Evolutionary conservation across 352 stramenopile genomes (phyloP).

Genomic region (Phytopythium helicoides): DNA sequence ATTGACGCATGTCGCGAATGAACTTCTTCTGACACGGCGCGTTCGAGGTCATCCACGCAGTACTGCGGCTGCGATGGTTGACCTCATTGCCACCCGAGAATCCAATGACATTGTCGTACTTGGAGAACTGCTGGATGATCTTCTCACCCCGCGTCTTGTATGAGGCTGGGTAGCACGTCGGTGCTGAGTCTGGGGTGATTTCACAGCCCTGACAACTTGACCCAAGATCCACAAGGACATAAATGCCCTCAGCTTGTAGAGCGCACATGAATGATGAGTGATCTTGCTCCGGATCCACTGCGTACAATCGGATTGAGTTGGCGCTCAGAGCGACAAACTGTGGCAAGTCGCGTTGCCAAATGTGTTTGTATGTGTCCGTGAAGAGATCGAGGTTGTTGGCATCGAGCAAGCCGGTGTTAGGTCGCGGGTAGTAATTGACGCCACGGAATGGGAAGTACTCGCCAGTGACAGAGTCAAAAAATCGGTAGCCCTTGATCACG

Average conservation of each 20-base stretch:
- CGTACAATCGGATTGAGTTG: slow-evolving; percentile 83
- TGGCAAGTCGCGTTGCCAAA: slow-evolving; percentile 70
- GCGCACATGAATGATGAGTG: slow-evolving; percentile 88
- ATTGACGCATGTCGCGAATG: slow-evolving; percentile 82
- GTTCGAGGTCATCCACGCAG: slow-evolving; percentile 43
- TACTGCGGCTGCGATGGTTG: slow-evolving; percentile 57
- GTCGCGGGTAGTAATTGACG: slow-evolving; percentile 86
- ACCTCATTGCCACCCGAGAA: slow-evolving; percentile 83
- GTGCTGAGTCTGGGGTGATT: slow-evolving; percentile 51
- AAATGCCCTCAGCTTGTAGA: slow-evolving; percentile 69
- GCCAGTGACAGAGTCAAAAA: slow-evolving; percentile 71
- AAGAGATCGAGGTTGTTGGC: slow-evolving; percentile 85
- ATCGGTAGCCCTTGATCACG: slow-evolving; percentile 71
- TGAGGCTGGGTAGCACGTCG: slow-evolving; percentile 54
- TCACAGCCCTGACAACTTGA: slow-evolving; percentile 61
- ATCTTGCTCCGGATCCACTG: slow-evolving; percentile 63
- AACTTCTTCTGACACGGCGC: slow-evolving; percentile 89
- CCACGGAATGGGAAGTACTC: slow-evolving; percentile 74
- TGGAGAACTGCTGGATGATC: slow-evolving; percentile 80
- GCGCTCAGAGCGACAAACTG: slow-evolving; percentile 62
- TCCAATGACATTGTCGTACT: slow-evolving; percentile 83
- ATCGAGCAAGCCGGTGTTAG: slow-evolving; percentile 64
- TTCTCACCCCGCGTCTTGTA: slow-evolving; percentile 74
- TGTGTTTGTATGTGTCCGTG: slow-evolving; percentile 58
- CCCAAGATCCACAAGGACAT: slow-evolving; percentile 66